Conservation (phyloP, 139 green algal species). For the Chlorella sp. region DNA sequence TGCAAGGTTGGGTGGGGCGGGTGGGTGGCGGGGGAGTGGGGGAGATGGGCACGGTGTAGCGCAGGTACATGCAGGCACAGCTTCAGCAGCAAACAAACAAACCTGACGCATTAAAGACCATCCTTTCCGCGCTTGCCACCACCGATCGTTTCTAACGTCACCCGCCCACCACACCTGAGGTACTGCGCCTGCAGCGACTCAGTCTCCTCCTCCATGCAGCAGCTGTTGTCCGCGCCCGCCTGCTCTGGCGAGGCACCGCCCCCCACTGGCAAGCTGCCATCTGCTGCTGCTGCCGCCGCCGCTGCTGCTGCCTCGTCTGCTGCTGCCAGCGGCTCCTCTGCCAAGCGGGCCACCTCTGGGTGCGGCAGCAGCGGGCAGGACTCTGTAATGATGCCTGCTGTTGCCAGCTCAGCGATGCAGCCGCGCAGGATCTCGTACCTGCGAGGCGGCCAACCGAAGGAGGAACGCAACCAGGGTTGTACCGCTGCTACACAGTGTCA, state of each 20-base stretch:
- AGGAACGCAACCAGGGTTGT: no score
- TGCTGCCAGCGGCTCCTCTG: neutral
- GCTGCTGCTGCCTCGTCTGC: neutral
- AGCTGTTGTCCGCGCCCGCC: neutral
- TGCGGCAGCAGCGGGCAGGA: neutral
- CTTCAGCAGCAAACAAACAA: neutral
- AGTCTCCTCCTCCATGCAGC: constrained; percentile 10
- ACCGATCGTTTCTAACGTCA: neutral
- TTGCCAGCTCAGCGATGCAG: constrained; percentile 70
- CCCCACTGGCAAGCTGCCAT: no score
- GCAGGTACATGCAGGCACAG: no score
- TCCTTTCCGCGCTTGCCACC: no score
- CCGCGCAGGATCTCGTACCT: constrained; percentile 84
- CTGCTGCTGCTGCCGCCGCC: constrained; percentile 23
- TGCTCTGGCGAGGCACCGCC: neutral
- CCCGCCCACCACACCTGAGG: neutral
- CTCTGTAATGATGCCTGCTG: constrained; percentile 60
- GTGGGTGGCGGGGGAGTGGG: no score
- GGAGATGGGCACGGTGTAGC: no score
- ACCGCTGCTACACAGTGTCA: no score
- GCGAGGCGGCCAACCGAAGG: neutral
- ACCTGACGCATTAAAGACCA: no score
- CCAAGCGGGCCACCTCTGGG: neutral
- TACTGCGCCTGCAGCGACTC: neutral
- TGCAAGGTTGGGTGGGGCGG: no score